phyloP scores from a whole-genome alignment of 2,329 filamentous ascomycete species.

The Ophiostoma ips region DNA sequence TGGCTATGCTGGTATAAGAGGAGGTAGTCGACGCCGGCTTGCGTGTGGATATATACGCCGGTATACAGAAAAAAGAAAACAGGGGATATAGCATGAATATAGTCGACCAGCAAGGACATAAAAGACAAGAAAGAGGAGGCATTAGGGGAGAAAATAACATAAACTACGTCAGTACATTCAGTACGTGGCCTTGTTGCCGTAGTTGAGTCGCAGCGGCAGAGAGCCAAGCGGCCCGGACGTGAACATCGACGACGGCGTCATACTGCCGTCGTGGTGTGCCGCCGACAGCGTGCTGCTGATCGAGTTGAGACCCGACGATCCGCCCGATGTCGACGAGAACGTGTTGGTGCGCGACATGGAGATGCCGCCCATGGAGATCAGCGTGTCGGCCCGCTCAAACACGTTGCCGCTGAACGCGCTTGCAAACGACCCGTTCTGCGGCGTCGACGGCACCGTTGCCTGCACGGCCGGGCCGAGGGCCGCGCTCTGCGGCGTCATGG shows the following conservation, averaged over 20 bases:
- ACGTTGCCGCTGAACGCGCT: conserved; percentile 41
- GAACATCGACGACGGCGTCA: conserved; percentile 19
- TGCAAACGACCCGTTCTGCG: conserved; percentile 42
- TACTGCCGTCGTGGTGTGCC: conserved; percentile 17
- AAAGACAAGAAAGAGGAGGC: not conserved
- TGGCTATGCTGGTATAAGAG: not conserved
- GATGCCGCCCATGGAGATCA: conserved; percentile 43
- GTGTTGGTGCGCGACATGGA: conserved; percentile 45
- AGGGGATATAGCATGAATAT: too few species aligned
- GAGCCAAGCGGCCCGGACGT: conserved; percentile 15
- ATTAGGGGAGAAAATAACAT: not conserved
- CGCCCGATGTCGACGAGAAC: conserved; percentile 39
- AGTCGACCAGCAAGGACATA: not conserved
- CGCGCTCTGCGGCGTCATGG: conserved; percentile 79
- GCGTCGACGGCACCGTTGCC: conserved; percentile 68
- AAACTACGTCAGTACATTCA: conserved; percentile 4
- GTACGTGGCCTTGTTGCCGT: conserved; percentile 19
- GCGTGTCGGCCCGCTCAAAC: conserved; percentile 45
- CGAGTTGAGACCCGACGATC: conserved; percentile 37
- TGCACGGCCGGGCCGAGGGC: conserved; percentile 82
- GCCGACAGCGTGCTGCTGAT: conserved; percentile 16
- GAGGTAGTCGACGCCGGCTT: not conserved
- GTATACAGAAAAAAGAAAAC: not conserved
- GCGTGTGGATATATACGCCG: not conserved
- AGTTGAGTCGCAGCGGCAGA: conserved; percentile 19